A percentile compares a stretch with the other conserved stretches of the same genome.
Evolutionary conservation across 2,329 filamentous ascomycete species (phyloP).

Genomic region (Penicillium sp.): DNA sequence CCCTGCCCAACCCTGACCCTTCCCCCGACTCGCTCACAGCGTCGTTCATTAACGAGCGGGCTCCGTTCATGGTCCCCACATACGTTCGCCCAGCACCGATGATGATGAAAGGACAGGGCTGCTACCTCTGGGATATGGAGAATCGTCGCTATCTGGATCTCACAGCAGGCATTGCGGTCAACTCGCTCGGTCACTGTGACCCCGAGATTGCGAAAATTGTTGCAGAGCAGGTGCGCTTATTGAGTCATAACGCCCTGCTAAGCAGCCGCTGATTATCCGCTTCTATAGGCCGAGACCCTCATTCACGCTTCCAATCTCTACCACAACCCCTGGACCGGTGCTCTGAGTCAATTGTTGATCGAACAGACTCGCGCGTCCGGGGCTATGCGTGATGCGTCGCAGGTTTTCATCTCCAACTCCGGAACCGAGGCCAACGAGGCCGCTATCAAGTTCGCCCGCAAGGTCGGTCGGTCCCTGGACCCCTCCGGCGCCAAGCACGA

Average conservation of each 20-base stretch:
- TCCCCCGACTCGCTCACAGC: conserved; percentile 67
- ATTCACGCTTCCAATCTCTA: conserved; percentile 95
- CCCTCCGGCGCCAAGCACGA: conserved; percentile 71
- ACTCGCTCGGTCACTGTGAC: conserved; percentile 85
- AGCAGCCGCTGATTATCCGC: conserved; percentile 24
- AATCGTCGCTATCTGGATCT: conserved; percentile 88
- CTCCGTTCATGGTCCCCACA: conserved; percentile 90
- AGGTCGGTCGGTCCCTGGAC: conserved; percentile 73
- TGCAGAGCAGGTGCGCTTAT: conserved; percentile 62
- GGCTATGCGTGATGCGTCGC: conserved; percentile 72
- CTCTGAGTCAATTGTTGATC: conserved; percentile 78
- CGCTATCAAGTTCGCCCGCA: conserved; percentile 93
- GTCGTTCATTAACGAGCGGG: conserved; percentile 67
- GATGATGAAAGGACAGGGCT: conserved; percentile 82
- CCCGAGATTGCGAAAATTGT: conserved; percentile 70
- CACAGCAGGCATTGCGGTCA: conserved; percentile 93
- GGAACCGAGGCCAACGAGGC: conserved; percentile 97
- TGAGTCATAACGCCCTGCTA: not conserved
- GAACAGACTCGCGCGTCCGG: conserved; percentile 74
- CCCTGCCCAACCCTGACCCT: conserved; percentile 67
- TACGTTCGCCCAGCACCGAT: conserved; percentile 87
- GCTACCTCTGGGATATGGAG: conserved; percentile 85
- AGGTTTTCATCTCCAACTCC: conserved; percentile 93
- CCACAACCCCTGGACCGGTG: conserved; percentile 92
- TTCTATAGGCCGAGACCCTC: conserved; percentile 60